phyloP scores from a whole-genome alignment of 73 alveolate genomes.

The Paramecium caudatum region DNA sequence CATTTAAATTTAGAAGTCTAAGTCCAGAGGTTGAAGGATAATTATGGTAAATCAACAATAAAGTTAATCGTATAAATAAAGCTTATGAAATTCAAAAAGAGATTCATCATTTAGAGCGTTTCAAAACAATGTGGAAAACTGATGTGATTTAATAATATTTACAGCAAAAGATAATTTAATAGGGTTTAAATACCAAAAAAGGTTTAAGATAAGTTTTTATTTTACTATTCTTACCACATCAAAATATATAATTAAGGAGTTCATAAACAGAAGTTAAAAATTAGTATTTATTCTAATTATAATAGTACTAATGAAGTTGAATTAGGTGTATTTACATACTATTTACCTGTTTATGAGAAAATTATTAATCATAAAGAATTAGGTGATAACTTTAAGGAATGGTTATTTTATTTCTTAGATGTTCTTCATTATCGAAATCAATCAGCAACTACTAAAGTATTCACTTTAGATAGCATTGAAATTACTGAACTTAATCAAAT shows the following conservation, averaged over 20 bases:
- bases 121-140: constrained; percentile 44
- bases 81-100: constrained; percentile 31
- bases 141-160: constrained; percentile 1
- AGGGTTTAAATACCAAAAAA: background rate
- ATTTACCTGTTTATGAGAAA: constrained; percentile 32
- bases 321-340: background rate
- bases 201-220: constrained; percentile 40
- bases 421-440: constrained; percentile 6
- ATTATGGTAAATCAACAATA: constrained; percentile 6
- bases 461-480: background rate
- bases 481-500: background rate
- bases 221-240: background rate
- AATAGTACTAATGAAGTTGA: background rate
- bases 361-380: constrained; percentile 1
- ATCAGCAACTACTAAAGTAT: background rate
- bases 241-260: background rate
- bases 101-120: constrained; percentile 41
- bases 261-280: constrained; percentile 38
- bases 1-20: background rate
- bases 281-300: background rate
- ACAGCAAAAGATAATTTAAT: background rate
- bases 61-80: background rate
- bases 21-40: background rate
- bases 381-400: background rate
- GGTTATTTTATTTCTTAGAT: constrained; percentile 15